A percentile compares a stretch with the other conserved stretches of the same genome.
Conservation (phyloP, 768 basidiomycete species). For the Trametes coccinea region DNA sequence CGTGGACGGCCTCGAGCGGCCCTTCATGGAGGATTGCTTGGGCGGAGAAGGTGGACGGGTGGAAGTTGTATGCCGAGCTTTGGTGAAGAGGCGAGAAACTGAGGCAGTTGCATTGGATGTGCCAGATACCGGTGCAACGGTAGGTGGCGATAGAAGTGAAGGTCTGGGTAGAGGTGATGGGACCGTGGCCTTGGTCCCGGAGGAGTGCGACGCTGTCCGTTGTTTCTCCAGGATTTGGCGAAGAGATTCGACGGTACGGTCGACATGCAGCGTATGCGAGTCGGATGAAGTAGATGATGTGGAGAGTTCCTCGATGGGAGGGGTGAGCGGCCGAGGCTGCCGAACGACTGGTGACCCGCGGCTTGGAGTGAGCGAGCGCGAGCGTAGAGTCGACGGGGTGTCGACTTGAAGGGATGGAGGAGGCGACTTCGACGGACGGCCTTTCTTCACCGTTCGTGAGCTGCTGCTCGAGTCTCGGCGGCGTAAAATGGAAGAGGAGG, state of each 20-base stretch:
- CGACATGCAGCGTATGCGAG: conserved; percentile 58
- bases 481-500: conserved; percentile 15
- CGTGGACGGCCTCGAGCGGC: conserved; percentile 38
- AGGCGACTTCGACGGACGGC: conserved; percentile 21
- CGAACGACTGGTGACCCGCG: conserved; percentile 26
- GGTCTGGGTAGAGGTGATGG: conserved; percentile 43
- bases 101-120: conserved; percentile 78
- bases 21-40: conserved; percentile 47
- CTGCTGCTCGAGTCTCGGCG: conserved; percentile 22
- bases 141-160: conserved; percentile 47
- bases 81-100: conserved; percentile 75
- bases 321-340: conserved; percentile 48
- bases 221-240: conserved; percentile 61
- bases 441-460: conserved; percentile 16
- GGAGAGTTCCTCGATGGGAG: conserved; percentile 56
- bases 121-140: conserved; percentile 51
- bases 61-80: conserved; percentile 56
- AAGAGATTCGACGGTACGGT: conserved; percentile 63
- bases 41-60: conserved; percentile 66
- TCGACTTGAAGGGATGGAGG: conserved; percentile 19
- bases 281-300: conserved; percentile 52
- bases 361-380: conserved; percentile 35
- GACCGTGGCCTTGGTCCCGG: conserved; percentile 24
- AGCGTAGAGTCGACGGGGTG: conserved; percentile 10
- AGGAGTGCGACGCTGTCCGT: background rate